Conservation (phyloP, 805 yeast genomes). For the Saturnispora galanensis region DNA sequence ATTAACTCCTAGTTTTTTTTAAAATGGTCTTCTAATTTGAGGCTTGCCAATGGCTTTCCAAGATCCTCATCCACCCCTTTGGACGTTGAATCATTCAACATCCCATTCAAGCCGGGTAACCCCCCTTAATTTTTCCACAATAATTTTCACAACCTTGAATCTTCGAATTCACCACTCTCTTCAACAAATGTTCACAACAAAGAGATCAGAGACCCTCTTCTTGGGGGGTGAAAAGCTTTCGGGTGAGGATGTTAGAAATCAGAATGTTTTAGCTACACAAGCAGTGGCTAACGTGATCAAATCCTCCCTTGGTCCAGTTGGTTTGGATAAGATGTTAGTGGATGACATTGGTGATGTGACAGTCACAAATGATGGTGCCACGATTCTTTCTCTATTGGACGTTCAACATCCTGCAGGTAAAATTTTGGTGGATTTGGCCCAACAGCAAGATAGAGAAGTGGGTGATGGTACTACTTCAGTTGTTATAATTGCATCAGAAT, state of each 20-base stretch:
- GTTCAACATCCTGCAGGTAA: conserved; percentile 99
- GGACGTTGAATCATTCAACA: too few species aligned
- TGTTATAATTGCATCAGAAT: conserved; percentile 89
- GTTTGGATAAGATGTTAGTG: conserved; percentile 95
- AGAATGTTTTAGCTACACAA: conserved; percentile 89
- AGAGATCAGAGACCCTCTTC: conserved; percentile 87
- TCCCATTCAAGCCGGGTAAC: too few species aligned
- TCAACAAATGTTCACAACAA: conserved; percentile 50
- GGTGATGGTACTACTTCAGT: conserved; percentile 92
- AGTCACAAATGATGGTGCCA: conserved; percentile 98
- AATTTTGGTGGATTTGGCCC: conserved; percentile 92
- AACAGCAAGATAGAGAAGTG: conserved; percentile 97
- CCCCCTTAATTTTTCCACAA: not conserved
- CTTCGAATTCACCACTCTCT: not conserved
- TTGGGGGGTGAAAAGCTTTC: conserved; percentile 92
- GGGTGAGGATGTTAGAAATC: conserved; percentile 94
- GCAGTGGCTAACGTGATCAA: conserved; percentile 79
- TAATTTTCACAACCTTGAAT: conserved; percentile 1
- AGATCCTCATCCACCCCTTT: too few species aligned
- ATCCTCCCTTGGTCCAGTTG: conserved; percentile 96
- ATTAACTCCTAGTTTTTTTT: too few species aligned
- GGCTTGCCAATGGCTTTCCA: too few species aligned
- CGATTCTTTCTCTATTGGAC: conserved; percentile 79
- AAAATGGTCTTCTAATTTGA: too few species aligned
- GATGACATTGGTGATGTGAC: conserved; percentile 99